Percentiles rank a stretch among this genome's conserved stretches.
These are phyloP conservation scores for Golubevia sp. DNA, from an alignment of 1,284 basidiomycete genomes.

Conservation along the genomic window DNA sequence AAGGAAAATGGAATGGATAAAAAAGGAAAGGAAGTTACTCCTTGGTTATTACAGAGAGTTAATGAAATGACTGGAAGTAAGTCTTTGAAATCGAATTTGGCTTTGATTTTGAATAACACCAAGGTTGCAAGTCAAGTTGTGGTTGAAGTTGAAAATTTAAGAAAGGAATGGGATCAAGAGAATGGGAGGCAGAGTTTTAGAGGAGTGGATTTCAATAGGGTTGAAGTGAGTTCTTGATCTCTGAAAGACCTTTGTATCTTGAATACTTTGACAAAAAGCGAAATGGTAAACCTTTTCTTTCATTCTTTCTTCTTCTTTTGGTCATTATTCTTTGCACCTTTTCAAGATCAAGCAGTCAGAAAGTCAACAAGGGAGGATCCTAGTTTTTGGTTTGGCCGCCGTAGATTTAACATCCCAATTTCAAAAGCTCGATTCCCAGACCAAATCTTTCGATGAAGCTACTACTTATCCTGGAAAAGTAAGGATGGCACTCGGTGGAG, in stretches of 20 bases:
- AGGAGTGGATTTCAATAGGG: no score
- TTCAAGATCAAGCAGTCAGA: not conserved
- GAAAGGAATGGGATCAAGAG: not conserved
- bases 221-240: not conserved
- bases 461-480: constrained; percentile 81
- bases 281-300: not conserved
- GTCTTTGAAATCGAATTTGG: constrained; percentile 48
- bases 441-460: constrained; percentile 2
- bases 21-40: constrained; percentile 88
- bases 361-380: constrained; percentile 9
- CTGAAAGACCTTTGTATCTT: no score
- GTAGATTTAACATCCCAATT: constrained; percentile 48
- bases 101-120: constrained; percentile 54
- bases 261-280: not conserved
- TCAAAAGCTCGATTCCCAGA: constrained; percentile 5
- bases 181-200: not conserved
- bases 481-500: constrained; percentile 79
- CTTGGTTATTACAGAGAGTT: constrained; percentile 88
- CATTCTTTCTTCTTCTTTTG: not conserved
- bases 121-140: constrained; percentile 45
- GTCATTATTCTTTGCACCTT: no score
- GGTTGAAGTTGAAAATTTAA: constrained; percentile 26
- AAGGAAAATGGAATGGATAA: constrained; percentile 79
- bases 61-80: constrained; percentile 76
- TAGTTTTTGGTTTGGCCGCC: constrained; percentile 48